A percentile compares a stretch with the other conserved stretches of the same genome.
phyloP scores from a whole-genome alignment of 208 protist genomes.

The Naegleria fowleri region DNA sequence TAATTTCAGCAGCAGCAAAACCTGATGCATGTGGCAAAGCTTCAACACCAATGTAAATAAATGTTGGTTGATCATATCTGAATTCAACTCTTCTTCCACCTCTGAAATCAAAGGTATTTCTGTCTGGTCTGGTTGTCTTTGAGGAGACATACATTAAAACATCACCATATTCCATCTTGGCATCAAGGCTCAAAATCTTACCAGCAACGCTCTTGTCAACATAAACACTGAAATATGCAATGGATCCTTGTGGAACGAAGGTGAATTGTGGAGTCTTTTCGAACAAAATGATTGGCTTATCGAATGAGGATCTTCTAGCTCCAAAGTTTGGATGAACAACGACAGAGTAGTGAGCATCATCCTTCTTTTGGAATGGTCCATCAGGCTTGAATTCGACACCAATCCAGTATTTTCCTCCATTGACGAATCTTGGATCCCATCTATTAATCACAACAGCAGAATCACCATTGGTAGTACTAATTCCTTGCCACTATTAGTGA shows the following conservation, averaged over 20 bases:
- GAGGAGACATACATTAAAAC: not conserved
- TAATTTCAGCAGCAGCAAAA: not conserved
- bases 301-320: not conserved
- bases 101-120: not conserved
- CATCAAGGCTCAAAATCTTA: not conserved
- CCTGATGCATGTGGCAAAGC: not conserved
- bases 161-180: not conserved
- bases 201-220: not conserved
- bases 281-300: not conserved
- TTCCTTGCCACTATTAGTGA: not conserved
- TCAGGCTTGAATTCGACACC: slow-evolving; percentile 3
- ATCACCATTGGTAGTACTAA: not conserved
- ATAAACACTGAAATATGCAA: not conserved
- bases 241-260: not conserved
- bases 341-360: not conserved
- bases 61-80: not conserved
- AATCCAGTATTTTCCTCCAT: not conserved
- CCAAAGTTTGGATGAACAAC: slow-evolving; percentile 16
- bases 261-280: not conserved
- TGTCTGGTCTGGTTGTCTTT: not conserved
- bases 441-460: not conserved
- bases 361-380: not conserved
- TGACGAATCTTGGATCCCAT: not conserved
- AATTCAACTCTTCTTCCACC: not conserved
- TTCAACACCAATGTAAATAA: not conserved